phyloP scores from a whole-genome alignment of 2,329 filamentous ascomycete genomes.

The Thermothelomyces thermophilus region DNA sequence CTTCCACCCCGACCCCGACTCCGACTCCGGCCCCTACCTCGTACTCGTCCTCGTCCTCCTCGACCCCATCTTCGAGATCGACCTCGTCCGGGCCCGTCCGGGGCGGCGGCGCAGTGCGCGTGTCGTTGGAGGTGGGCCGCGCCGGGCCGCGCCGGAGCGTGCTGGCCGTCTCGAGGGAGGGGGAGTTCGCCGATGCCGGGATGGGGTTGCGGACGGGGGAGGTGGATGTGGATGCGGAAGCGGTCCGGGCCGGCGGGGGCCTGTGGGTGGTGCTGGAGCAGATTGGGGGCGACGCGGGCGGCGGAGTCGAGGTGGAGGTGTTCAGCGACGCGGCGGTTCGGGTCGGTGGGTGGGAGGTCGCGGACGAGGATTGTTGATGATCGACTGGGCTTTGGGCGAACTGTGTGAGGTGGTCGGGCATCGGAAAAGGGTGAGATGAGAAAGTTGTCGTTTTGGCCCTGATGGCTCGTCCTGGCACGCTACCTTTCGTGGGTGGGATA shows the following conservation, averaged over 20 bases:
- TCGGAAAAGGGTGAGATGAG: neutral
- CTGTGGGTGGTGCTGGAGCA: constrained; percentile 79
- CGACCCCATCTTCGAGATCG: neutral
- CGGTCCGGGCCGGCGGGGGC: constrained; percentile 44
- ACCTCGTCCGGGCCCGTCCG: neutral
- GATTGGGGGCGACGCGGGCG: constrained; percentile 39
- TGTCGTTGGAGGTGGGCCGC: constrained; percentile 66
- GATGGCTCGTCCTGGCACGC: no score
- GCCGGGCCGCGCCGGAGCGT: constrained; percentile 57
- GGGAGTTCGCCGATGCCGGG: constrained; percentile 64
- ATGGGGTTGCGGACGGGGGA: constrained; percentile 63
- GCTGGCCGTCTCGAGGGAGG: constrained; percentile 61
- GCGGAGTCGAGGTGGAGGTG: constrained; percentile 35
- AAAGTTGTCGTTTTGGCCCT: no score
- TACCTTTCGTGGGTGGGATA: no score
- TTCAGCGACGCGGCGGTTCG: constrained; percentile 17
- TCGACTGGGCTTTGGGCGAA: no score
- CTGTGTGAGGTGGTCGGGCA: no score
- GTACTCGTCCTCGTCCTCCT: neutral
- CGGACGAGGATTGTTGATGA: constrained; percentile 16
- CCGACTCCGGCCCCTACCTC: neutral
- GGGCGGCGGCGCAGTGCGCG: constrained; percentile 32
- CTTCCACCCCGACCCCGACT: constrained; percentile 11
- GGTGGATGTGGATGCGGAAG: constrained; percentile 65
- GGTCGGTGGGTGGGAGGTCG: constrained; percentile 19